Conservation (phyloP, 768 basidiomycete genomes). For the Pisolithus tinctorius region DNA sequence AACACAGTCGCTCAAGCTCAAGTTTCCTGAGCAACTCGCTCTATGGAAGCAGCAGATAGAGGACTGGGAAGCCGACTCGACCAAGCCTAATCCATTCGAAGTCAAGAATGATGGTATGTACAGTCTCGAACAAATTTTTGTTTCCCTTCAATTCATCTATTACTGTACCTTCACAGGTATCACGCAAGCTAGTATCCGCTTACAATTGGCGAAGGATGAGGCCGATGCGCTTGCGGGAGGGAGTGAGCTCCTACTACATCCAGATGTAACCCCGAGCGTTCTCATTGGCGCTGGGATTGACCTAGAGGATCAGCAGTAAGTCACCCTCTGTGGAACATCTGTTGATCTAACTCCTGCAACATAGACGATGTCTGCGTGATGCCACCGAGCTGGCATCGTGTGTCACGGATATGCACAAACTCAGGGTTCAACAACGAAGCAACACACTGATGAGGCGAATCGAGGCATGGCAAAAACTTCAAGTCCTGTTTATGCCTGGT, state of each 20-base stretch:
- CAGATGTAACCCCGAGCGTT: background rate
- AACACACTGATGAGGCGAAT: background rate
- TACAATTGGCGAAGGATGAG: constrained; percentile 12
- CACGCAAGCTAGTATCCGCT: constrained; percentile 6
- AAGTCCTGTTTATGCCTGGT: no score
- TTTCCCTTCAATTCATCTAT: background rate
- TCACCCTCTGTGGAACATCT: background rate
- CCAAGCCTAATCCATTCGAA: constrained; percentile 7
- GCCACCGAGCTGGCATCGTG: background rate
- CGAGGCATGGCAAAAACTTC: no score
- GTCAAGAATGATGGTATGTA: background rate
- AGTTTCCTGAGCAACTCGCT: background rate
- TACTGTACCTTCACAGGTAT: background rate
- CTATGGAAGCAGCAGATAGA: constrained; percentile 1
- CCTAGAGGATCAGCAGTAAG: background rate
- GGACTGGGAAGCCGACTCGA: constrained; percentile 5
- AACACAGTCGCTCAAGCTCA: background rate
- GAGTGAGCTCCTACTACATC: constrained; percentile 1
- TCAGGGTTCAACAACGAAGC: background rate
- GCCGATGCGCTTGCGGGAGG: background rate
- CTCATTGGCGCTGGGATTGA: background rate
- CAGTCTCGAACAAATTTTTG: background rate
- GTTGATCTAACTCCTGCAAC: background rate
- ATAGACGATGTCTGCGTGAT: background rate
- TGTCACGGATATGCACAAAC: background rate